Percentiles rank a stretch among this genome's conserved stretches.
These are phyloP conservation scores for Pichia sp. DNA, from an alignment of 1,139 yeast species.

Conservation along the genomic window DNA sequence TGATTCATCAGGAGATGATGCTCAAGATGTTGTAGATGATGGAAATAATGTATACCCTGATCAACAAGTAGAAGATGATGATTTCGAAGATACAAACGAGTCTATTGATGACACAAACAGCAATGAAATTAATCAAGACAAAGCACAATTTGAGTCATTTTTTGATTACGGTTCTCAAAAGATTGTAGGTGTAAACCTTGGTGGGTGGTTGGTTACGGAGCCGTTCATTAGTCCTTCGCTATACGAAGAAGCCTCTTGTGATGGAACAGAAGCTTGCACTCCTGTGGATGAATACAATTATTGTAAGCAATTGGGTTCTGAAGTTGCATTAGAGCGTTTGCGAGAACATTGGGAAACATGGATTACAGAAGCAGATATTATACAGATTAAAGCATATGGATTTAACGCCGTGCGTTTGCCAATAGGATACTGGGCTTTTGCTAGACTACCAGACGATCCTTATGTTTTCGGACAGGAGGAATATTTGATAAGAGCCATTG, in stretches of 20 bases:
- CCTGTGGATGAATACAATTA: constrained; percentile 87
- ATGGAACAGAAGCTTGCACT: constrained; percentile 36
- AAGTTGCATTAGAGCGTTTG: constrained; percentile 45
- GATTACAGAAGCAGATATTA: constrained; percentile 69
- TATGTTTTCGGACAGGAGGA: constrained; percentile 78
- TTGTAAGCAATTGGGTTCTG: constrained; percentile 55
- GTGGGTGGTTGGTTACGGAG: constrained; percentile 90
- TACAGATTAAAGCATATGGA: constrained; percentile 55
- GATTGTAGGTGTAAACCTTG: constrained; percentile 75
- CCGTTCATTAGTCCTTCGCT: constrained; percentile 82
- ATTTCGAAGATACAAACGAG: no score
- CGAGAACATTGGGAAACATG: constrained; percentile 72
- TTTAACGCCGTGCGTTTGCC: constrained; percentile 86
- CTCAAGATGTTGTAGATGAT: no score
- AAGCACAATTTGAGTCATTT: background rate
- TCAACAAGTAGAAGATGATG: no score
- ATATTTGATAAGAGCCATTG: constrained; percentile 57
- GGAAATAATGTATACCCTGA: no score
- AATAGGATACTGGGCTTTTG: constrained; percentile 94
- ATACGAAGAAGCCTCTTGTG: constrained; percentile 32
- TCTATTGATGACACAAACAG: background rate
- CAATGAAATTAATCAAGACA: background rate
- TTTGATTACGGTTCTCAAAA: constrained; percentile 38
- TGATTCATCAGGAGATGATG: no score
- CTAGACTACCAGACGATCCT: constrained; percentile 59